These are phyloP conservation scores for Phycomyces blakesleeanus DNA, from an alignment of 192 early-diverging fungal species.

Conservation along the genomic window DNA sequence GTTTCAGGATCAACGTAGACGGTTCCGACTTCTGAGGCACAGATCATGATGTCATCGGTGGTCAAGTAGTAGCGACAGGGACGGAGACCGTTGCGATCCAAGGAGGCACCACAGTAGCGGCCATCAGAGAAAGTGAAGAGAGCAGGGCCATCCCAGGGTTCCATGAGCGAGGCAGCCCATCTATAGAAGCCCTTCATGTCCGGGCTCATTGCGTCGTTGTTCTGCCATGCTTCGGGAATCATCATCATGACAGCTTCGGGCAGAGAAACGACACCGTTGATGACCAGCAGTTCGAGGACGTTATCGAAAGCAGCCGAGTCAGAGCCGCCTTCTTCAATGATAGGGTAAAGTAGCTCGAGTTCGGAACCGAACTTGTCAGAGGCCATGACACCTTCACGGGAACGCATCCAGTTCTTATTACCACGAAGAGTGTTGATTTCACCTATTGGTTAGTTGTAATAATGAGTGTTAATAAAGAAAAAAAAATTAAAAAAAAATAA, in stretches of 20 bases:
- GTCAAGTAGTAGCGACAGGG: slow-evolving; percentile 98
- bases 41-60: slow-evolving; percentile 90
- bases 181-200: slow-evolving; percentile 93
- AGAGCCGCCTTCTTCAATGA: slow-evolving; percentile 92
- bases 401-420: slow-evolving; percentile 99
- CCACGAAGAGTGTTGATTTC: slow-evolving; percentile 99
- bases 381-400: slow-evolving; percentile 91
- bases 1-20: slow-evolving; percentile 75
- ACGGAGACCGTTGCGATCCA: slow-evolving; percentile 96
- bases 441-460: too few relatives aligned
- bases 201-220: slow-evolving; percentile 77
- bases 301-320: slow-evolving; percentile 98
- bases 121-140: slow-evolving; percentile 98
- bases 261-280: slow-evolving; percentile 84
- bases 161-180: slow-evolving; percentile 97
- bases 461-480: too few relatives aligned
- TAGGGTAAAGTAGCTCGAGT: slow-evolving; percentile 82
- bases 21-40: slow-evolving; percentile 95
- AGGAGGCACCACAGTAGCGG: slow-evolving; percentile 94
- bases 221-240: slow-evolving; percentile 98
- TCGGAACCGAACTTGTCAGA: slow-evolving; percentile 76
- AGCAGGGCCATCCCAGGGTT: slow-evolving; percentile 98
- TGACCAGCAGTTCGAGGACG: slow-evolving; percentile 90
- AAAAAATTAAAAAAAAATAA: not conserved
- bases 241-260: slow-evolving; percentile 98